Conservation (phyloP, 768 basidiomycete species). For the Amanita subjunquillea region DNA sequence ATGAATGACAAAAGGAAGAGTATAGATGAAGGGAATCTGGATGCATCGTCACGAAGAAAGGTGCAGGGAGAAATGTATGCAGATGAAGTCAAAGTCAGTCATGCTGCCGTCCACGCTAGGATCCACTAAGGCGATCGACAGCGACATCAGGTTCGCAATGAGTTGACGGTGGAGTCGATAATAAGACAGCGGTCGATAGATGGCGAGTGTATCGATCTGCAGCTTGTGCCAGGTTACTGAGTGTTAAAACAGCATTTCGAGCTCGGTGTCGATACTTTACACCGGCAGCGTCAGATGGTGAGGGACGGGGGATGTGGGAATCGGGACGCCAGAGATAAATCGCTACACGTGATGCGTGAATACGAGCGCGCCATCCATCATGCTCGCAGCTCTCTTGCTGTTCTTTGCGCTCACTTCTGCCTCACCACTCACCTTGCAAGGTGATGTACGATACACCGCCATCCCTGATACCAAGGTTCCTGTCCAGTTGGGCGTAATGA, state of each 20-base stretch:
- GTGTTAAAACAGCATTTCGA: slow-evolving; percentile 46
- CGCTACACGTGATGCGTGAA: neutral
- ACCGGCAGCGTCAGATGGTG: slow-evolving; percentile 49
- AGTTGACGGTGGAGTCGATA: slow-evolving; percentile 63
- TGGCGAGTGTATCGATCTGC: slow-evolving; percentile 30
- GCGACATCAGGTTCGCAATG: slow-evolving; percentile 70
- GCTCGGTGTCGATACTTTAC: slow-evolving; percentile 73
- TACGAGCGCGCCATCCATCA: neutral
- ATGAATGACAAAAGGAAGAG: slow-evolving; percentile 42
- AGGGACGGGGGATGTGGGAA: slow-evolving; percentile 50
- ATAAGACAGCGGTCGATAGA: slow-evolving; percentile 61
- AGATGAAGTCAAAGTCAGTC: slow-evolving; percentile 61
- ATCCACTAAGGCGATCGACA: slow-evolving; percentile 15
- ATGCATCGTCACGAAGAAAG: slow-evolving; percentile 36
- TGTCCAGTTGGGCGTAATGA: slow-evolving; percentile 43
- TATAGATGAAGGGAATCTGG: slow-evolving; percentile 30
- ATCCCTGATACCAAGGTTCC: slow-evolving; percentile 28
- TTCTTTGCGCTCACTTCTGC: neutral
- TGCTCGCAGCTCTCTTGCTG: neutral
- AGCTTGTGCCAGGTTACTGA: slow-evolving; percentile 2
- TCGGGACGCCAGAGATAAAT: neutral
- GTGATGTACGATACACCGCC: neutral
- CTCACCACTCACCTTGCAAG: slow-evolving; percentile 1
- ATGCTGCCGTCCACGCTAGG: neutral
- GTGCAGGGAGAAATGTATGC: slow-evolving; percentile 48